Conservation (phyloP, 2,329 filamentous ascomycete genomes). For the Colletotrichum sansevieriae region DNA sequence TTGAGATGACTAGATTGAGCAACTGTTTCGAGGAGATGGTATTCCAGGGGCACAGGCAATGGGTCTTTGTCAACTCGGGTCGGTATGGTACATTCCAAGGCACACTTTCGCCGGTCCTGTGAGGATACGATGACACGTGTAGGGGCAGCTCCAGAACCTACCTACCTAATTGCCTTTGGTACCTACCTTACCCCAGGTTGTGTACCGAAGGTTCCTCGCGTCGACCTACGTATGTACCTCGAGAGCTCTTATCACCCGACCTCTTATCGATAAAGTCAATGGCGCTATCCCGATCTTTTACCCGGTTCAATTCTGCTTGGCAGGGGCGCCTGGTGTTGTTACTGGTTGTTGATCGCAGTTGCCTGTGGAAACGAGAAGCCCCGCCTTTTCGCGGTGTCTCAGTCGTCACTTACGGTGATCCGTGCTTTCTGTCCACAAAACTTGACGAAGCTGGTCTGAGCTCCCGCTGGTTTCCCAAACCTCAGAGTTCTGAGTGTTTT, state of each 20-base stretch:
- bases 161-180: too few relatives aligned
- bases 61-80: background rate
- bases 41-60: background rate
- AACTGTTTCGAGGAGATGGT: too few relatives aligned
- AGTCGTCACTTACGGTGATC: background rate
- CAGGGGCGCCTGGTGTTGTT: slow-evolving; percentile 19
- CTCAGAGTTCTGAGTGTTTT: background rate
- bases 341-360: slow-evolving; percentile 6
- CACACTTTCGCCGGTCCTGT: background rate
- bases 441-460: background rate
- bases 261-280: slow-evolving; percentile 5
- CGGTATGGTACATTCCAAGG: background rate
- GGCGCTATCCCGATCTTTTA: background rate
- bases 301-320: background rate
- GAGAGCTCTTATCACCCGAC: background rate
- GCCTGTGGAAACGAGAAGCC: background rate
- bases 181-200: too few relatives aligned
- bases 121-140: background rate
- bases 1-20: background rate
- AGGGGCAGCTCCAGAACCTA: background rate
- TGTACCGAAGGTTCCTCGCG: too few relatives aligned
- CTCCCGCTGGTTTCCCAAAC: background rate
- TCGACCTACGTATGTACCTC: too few relatives aligned
- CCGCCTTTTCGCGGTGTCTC: background rate
- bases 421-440: background rate